phyloP scores from a whole-genome alignment of 2,329 filamentous ascomycete species.

The Colletotrichum lini region DNA sequence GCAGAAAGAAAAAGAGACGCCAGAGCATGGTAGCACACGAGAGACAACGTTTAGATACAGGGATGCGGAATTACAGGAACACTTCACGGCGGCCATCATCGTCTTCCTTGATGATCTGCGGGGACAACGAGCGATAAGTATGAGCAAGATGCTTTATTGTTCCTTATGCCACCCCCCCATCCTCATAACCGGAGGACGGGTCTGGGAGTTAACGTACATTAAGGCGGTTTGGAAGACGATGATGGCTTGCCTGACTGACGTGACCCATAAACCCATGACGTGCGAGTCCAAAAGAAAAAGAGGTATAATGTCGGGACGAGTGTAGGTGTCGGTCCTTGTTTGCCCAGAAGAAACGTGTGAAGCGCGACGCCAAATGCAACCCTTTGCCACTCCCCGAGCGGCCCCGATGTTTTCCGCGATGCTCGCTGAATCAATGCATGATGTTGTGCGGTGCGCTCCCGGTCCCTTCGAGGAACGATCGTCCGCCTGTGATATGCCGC shows the following conservation, averaged over 20 bases:
- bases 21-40: conserved; percentile 42
- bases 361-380: conserved; percentile 43
- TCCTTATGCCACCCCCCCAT: conserved; percentile 54
- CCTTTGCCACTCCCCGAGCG: conserved; percentile 50
- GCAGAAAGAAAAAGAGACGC: conserved; percentile 45
- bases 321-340: conserved; percentile 41
- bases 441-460: conserved; percentile 37
- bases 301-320: conserved; percentile 45
- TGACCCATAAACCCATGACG: conserved; percentile 57
- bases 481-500: conserved; percentile 36
- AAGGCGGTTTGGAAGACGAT: conserved; percentile 74
- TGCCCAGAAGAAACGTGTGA: conserved; percentile 42
- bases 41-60: conserved; percentile 60
- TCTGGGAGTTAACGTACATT: conserved; percentile 76
- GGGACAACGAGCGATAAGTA: conserved; percentile 44
- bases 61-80: conserved; percentile 51
- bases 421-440: conserved; percentile 58
- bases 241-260: conserved; percentile 74
- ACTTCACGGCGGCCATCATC: conserved; percentile 74
- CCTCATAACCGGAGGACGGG: conserved; percentile 47
- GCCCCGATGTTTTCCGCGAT: conserved; percentile 51
- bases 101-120: conserved; percentile 64
- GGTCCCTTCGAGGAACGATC: conserved; percentile 28
- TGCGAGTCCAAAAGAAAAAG: conserved; percentile 45
- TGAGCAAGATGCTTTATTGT: conserved; percentile 65